Evolutionary conservation across 371 early-diverging fungal genomes (phyloP).

Genomic region (Gilbertella persicaria): DNA sequence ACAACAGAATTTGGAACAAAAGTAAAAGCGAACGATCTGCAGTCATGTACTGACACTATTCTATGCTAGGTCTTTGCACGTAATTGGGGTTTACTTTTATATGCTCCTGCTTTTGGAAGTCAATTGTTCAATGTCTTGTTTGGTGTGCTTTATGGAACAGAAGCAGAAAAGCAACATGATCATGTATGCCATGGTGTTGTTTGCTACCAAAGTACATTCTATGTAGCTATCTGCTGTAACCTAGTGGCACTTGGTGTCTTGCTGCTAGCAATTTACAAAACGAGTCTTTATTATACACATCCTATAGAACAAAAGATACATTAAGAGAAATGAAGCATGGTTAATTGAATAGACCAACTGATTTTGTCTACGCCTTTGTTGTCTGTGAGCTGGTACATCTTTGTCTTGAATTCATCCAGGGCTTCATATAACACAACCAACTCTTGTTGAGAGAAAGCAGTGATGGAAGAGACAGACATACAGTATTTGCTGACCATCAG

Average conservation of each 20-base stretch:
- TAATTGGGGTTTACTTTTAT: slow-evolving; percentile 34
- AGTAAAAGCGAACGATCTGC: background rate
- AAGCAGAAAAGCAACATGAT: slow-evolving; percentile 18
- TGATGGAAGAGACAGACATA: slow-evolving; percentile 17
- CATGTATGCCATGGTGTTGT: slow-evolving; percentile 20
- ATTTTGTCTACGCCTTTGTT: too few species aligned
- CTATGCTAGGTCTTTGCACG: slow-evolving; percentile 27
- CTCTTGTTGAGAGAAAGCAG: slow-evolving; percentile 9
- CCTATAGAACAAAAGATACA: background rate
- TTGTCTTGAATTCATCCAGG: too few species aligned
- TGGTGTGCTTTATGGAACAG: slow-evolving; percentile 20
- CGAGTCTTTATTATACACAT: slow-evolving; percentile 13
- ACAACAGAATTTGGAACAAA: slow-evolving; percentile 27
- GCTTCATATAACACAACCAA: too few species aligned
- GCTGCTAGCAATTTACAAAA: slow-evolving; percentile 10
- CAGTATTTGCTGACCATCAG: slow-evolving; percentile 22
- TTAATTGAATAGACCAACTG: too few species aligned
- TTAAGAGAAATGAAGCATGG: too few species aligned
- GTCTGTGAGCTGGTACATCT: too few species aligned
- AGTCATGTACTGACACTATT: background rate
- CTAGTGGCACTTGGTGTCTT: slow-evolving; percentile 3
- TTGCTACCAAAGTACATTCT: slow-evolving; percentile 20
- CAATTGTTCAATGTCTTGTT: slow-evolving; percentile 30
- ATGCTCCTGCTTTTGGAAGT: slow-evolving; percentile 35
- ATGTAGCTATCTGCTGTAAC: slow-evolving; percentile 12